Conservation (phyloP, 768 basidiomycete species). For the Fomitopsis serialis region DNA sequence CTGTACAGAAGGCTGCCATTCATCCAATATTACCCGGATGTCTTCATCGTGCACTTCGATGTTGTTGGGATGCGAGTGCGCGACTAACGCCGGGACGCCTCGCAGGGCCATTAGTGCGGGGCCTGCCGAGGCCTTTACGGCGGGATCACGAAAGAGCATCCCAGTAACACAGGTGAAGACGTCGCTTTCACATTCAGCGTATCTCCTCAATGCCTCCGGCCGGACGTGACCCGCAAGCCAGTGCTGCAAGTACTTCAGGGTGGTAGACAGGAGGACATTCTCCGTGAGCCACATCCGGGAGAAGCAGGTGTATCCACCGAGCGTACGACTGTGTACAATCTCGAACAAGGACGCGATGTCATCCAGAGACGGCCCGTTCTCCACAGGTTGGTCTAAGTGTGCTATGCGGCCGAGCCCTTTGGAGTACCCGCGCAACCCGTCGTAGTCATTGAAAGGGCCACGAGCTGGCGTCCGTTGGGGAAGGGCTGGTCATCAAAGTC, state of each 20-base stretch:
- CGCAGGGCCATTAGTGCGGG: background rate
- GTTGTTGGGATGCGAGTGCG: background rate
- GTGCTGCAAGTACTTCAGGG: background rate
- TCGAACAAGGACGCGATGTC: slow-evolving; percentile 1
- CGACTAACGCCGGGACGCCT: background rate
- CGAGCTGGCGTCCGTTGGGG: background rate
- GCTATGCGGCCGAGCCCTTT: background rate
- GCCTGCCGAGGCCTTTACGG: background rate
- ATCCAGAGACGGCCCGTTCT: background rate
- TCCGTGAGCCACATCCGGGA: slow-evolving; percentile 1
- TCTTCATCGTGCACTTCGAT: background rate
- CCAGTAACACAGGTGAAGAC: background rate
- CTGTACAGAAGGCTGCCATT: background rate
- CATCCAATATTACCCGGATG: background rate
- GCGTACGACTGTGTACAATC: background rate
- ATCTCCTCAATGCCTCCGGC: background rate
- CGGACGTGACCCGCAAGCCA: background rate
- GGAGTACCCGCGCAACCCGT: background rate
- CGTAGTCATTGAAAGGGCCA: background rate
- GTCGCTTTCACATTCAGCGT: background rate
- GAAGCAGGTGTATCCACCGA: background rate
- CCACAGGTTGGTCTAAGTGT: background rate
- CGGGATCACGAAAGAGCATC: background rate
- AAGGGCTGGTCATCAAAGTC: background rate
- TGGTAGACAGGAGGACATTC: background rate